phyloP scores from a whole-genome alignment of 805 yeast species.

The Yarrowia sp. region DNA sequence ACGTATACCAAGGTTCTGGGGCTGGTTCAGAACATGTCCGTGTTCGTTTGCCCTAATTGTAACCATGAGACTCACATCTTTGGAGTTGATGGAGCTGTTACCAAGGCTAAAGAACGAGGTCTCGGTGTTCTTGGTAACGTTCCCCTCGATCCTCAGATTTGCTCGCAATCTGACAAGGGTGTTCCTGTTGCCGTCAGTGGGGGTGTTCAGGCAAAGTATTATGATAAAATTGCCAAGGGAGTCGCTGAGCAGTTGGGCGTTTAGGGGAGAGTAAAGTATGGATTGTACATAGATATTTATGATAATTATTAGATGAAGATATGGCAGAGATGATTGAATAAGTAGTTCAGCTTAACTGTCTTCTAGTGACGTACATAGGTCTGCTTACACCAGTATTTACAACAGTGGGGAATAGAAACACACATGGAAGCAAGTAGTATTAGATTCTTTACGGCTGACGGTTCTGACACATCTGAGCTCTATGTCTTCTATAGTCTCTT shows the following conservation, averaged over 20 bases:
- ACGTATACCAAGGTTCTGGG: constrained; percentile 77
- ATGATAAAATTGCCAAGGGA: constrained; percentile 57
- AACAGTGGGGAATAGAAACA: too few relatives aligned
- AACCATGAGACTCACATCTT: constrained; percentile 74
- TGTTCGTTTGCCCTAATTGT: constrained; percentile 77
- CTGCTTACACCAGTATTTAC: too few relatives aligned
- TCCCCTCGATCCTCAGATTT: constrained; percentile 69
- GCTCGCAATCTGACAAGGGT: constrained; percentile 68
- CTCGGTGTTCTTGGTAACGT: constrained; percentile 67
- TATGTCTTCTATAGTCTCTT: too few relatives aligned
- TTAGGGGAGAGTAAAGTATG: not conserved
- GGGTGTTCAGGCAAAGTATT: constrained; percentile 53
- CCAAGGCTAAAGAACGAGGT: constrained; percentile 56
- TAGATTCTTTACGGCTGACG: too few relatives aligned
- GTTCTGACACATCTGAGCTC: too few relatives aligned
- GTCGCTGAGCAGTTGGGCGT: constrained; percentile 46
- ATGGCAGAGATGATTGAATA: too few relatives aligned
- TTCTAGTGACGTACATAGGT: too few relatives aligned
- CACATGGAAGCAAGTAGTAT: too few relatives aligned
- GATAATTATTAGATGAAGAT: not conserved
- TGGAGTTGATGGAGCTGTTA: constrained; percentile 67
- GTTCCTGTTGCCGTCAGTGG: constrained; percentile 63
- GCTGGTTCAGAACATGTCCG: constrained; percentile 83
- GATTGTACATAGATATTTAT: constrained; percentile 12
- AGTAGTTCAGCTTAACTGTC: too few relatives aligned